Evolutionary conservation across 2,329 filamentous ascomycete species (phyloP), one percentile per base, ranked within the genome.

Genomic region (Dryadomyces quercus-mongolicae): DNA sequence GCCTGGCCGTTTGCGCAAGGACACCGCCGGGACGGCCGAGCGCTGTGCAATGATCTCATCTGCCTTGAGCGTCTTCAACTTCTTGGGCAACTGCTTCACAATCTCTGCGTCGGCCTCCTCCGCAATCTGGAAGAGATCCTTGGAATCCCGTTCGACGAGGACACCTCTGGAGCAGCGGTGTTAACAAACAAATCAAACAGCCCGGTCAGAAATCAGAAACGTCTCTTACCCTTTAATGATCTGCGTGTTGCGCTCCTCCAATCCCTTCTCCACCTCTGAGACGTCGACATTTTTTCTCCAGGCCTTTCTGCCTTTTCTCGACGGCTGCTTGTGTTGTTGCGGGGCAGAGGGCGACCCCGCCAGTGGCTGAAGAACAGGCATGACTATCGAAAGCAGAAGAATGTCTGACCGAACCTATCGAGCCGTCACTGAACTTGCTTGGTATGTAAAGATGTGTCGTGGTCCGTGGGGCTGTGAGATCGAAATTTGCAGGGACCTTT

Each of bases 221-320:
- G 7, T 20, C 25, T 18, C 73, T 57, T 75, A 92, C 89, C 93
- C 93, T 74, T 85, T 80, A 61, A 95, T 93, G 58, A 96, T 85
- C 73, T 97, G 87, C 56, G 94, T 86, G 63, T 93, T 89, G 60
- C 94, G 74, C 64, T 86, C 78, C 59, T 90, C 85, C 38, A 98
- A 80, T 57, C 93, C 93, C 53, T 85, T 73, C 63, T 92, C 80
- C 25, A 98, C 81, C 58, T 95, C 85, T 31, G 88, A 85, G 58
- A 97, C 81, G 70, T 98, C 89, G 69, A 98, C 89, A 72, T 98
- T 95, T 70, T 97, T 98, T 66, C 93, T 81, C 93, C 93, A 98
- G 36, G 93, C 92, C 74, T 95, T 97, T 72, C 97, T 97, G 63
- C 94, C 93, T 69, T 98, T 98, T 66, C 93, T 80, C 5, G 92